A percentile compares a stretch with the other conserved stretches of the same genome.
Evolutionary conservation across 305 asterid genomes (phyloP).

Genomic region (Fraxinus baroniana): DNA sequence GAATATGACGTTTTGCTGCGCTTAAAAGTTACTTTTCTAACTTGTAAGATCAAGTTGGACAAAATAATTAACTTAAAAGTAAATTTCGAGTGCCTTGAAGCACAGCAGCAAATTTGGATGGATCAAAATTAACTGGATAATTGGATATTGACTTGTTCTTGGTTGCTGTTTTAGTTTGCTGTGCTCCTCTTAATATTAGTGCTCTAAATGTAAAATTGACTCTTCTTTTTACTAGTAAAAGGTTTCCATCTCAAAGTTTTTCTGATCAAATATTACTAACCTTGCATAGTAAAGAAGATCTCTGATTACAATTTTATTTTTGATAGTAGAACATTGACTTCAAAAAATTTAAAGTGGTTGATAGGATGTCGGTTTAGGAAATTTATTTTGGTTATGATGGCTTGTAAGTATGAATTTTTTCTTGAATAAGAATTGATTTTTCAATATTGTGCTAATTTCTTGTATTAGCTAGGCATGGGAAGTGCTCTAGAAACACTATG

Average conservation of each 20-base stretch:
- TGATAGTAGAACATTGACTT: background rate
- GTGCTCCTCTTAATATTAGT: background rate
- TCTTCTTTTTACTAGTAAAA: background rate
- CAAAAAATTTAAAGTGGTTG: background rate
- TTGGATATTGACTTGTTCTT: background rate
- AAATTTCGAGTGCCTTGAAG: background rate
- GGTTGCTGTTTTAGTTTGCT: background rate
- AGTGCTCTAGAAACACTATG: slow-evolving; percentile 89
- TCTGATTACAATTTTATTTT: background rate
- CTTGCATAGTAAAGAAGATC: background rate
- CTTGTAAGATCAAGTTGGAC: background rate
- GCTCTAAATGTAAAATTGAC: background rate
- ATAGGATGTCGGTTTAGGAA: background rate
- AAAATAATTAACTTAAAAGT: background rate
- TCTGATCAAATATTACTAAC: background rate
- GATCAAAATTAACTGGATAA: background rate
- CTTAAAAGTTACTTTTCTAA: background rate
- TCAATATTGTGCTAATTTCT: background rate
- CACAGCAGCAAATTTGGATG: background rate
- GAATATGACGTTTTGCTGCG: background rate
- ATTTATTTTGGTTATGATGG: background rate
- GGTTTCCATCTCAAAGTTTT: background rate
- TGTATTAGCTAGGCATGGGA: slow-evolving; percentile 86
- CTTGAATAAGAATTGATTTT: background rate
- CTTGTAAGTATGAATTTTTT: background rate